Percentiles rank a stretch among this genome's conserved stretches.
Evolutionary conservation across 1,284 basidiomycete genomes (phyloP).

Genomic region (Apiotrichum sp.): DNA sequence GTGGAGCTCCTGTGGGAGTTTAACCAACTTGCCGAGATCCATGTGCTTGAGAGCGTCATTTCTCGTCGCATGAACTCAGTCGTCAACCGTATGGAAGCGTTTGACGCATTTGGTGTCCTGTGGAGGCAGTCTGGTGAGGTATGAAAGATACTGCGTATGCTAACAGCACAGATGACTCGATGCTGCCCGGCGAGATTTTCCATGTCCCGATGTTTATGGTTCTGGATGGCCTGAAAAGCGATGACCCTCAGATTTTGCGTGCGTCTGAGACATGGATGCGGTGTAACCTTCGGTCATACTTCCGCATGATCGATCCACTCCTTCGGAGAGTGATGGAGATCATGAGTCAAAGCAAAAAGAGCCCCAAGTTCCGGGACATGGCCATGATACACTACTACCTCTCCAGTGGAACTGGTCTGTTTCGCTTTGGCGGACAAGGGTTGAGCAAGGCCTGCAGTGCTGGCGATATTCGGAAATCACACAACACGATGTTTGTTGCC

Average conservation of each 20-base stretch:
- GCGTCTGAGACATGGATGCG: constrained; percentile 93
- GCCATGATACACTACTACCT: constrained; percentile 24
- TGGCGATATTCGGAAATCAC: constrained; percentile 20
- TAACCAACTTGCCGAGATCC: constrained; percentile 34
- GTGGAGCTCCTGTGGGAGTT: constrained; percentile 76
- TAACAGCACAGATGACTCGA: constrained; percentile 61
- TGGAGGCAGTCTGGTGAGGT: constrained; percentile 78
- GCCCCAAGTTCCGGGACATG: constrained; percentile 5
- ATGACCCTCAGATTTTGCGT: constrained; percentile 65
- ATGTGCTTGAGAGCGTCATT: constrained; percentile 59
- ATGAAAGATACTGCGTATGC: not conserved
- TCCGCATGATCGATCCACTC: constrained; percentile 80
- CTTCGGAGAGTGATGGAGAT: constrained; percentile 54
- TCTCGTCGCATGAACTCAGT: constrained; percentile 44
- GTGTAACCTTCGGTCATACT: constrained; percentile 81
- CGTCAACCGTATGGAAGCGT: constrained; percentile 50
- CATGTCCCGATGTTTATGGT: constrained; percentile 81
- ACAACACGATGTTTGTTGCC: constrained; percentile 8
- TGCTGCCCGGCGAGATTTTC: constrained; percentile 71
- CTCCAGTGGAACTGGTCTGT: constrained; percentile 68
- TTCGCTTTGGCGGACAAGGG: constrained; percentile 80
- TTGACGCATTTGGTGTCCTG: constrained; percentile 83
- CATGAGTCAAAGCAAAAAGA: not conserved
- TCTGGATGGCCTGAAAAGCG: constrained; percentile 70
- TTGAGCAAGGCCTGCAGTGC: constrained; percentile 32